phyloP scores from a whole-genome alignment of 2,329 filamentous ascomycete genomes.

The Arachnopeziza araneosa region DNA sequence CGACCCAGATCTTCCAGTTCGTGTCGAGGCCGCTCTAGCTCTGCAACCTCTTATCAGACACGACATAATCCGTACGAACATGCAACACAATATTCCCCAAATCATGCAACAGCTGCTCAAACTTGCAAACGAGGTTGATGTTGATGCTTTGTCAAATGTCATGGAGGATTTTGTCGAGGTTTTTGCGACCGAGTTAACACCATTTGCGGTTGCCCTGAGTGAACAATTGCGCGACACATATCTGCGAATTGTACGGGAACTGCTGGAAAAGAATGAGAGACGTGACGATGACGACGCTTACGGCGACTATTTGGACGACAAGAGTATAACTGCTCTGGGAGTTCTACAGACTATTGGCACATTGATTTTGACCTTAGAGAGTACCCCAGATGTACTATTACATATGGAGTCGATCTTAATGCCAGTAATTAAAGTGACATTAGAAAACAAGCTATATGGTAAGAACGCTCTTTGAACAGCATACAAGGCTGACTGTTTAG shows the following conservation, averaged over 20 bases:
- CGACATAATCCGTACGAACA: constrained; percentile 86
- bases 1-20: constrained; percentile 84
- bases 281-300: constrained; percentile 68
- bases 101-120: constrained; percentile 99
- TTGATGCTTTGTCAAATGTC: constrained; percentile 93
- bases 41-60: constrained; percentile 94
- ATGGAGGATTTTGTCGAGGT: constrained; percentile 99
- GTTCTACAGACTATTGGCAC: constrained; percentile 97
- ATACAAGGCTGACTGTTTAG: constrained; percentile 36
- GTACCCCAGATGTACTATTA: constrained; percentile 88
- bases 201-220: constrained; percentile 91
- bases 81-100: constrained; percentile 96
- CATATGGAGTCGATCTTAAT: constrained; percentile 95
- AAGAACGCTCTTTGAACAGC: constrained; percentile 25
- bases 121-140: constrained; percentile 94
- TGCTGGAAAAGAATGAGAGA: constrained; percentile 81
- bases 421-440: constrained; percentile 91
- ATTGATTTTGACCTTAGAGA: constrained; percentile 92
- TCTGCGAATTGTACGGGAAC: constrained; percentile 83
- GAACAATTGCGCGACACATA: constrained; percentile 97
- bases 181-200: constrained; percentile 93
- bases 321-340: constrained; percentile 94
- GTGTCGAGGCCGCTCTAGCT: constrained; percentile 88
- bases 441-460: constrained; percentile 97
- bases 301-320: constrained; percentile 92